These are phyloP conservation scores for Fusarium pilosicola DNA, from an alignment of 2,329 filamentous ascomycete genomes.

Conservation along the genomic window DNA sequence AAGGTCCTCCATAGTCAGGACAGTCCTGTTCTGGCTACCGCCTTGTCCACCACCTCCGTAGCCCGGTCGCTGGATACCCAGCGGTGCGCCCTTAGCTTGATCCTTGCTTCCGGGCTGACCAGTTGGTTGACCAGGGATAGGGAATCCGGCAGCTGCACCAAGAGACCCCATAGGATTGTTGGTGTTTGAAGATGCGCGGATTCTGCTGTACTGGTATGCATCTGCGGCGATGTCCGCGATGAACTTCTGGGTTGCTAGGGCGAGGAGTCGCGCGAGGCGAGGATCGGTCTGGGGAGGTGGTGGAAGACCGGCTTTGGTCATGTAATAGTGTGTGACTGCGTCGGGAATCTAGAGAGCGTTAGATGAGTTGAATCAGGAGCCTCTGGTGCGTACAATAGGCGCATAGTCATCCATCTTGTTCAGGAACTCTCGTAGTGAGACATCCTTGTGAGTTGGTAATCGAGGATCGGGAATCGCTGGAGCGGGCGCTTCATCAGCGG, in stretches of 20 bases:
- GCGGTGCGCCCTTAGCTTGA: conserved; percentile 66
- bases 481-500: conserved; percentile 50
- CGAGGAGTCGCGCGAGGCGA: conserved; percentile 90
- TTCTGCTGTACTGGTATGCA: conserved; percentile 96
- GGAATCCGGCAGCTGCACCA: conserved; percentile 77
- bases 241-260: conserved; percentile 98
- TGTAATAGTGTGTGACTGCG: conserved; percentile 97
- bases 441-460: conserved; percentile 86
- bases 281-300: conserved; percentile 91
- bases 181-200: conserved; percentile 86
- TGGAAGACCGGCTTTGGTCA: conserved; percentile 93
- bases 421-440: conserved; percentile 90
- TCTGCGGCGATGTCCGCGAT: conserved; percentile 97
- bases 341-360: conserved; percentile 77
- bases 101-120: conserved; percentile 66
- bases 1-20: conserved; percentile 97
- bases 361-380: not conserved
- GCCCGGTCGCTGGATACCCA: conserved; percentile 80
- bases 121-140: conserved; percentile 70
- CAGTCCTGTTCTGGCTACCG: conserved; percentile 88
- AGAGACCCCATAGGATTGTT: conserved; percentile 93
- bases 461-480: conserved; percentile 66
- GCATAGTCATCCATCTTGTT: conserved; percentile 98
- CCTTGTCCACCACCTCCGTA: conserved; percentile 91
- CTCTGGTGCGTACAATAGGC: conserved; percentile 77